Conservation (phyloP, 495 filamentous ascomycete genomes). For the Peziza echinospora region DNA sequence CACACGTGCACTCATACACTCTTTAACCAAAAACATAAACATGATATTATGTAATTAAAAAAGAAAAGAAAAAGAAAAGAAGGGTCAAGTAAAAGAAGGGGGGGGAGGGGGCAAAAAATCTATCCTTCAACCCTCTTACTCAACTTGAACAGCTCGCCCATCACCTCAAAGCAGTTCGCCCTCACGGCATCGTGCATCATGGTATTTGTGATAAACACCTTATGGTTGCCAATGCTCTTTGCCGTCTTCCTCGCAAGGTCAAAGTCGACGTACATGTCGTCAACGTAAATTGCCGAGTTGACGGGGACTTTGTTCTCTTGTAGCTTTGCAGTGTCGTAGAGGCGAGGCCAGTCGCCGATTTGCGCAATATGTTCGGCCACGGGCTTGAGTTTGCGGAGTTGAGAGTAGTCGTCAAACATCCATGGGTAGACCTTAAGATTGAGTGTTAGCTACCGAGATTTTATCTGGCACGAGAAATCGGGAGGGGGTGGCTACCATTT, state of each 20-base stretch:
- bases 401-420: constrained; percentile 55
- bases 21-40: too few relatives aligned
- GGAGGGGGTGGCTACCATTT: too few relatives aligned
- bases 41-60: too few relatives aligned
- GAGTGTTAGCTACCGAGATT: not conserved
- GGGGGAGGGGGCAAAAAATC: too few relatives aligned
- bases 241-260: constrained; percentile 53
- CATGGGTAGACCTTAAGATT: constrained; percentile 48
- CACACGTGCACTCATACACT: too few relatives aligned
- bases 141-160: constrained; percentile 46
- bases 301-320: constrained; percentile 66
- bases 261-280: constrained; percentile 90
- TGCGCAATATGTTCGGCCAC: constrained; percentile 50
- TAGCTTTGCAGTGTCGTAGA: constrained; percentile 57
- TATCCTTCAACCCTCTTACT: constrained; percentile 14
- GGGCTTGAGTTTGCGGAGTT: constrained; percentile 40
- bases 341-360: constrained; percentile 41
- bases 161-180: constrained; percentile 47
- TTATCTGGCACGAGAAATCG: not conserved
- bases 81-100: too few relatives aligned
- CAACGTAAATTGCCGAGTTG: constrained; percentile 62
- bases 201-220: constrained; percentile 63
- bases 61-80: too few relatives aligned
- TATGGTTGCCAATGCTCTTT: constrained; percentile 48
- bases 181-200: constrained; percentile 72